Conservation (phyloP, 2,329 filamentous ascomycete species). For the Fusarium sulawesiense region DNA sequence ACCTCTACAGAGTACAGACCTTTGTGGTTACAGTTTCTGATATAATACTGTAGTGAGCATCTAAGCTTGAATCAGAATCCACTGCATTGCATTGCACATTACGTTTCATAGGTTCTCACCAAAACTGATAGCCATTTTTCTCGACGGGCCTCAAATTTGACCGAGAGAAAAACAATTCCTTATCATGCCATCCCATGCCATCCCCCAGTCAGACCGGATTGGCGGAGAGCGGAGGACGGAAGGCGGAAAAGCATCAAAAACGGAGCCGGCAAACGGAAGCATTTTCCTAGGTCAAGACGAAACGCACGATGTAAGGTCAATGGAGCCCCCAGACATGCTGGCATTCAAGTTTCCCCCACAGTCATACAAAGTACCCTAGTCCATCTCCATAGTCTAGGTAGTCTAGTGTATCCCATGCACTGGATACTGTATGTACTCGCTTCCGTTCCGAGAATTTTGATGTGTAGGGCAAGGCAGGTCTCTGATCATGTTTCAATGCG, state of each 20-base stretch:
- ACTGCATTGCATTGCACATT: neutral
- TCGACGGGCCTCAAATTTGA: constrained; percentile 18
- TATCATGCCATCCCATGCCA: constrained; percentile 25
- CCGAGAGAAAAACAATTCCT: constrained; percentile 2
- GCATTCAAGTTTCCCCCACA: constrained; percentile 26
- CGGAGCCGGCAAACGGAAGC: constrained; percentile 27
- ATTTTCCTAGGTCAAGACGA: constrained; percentile 26
- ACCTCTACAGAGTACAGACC: neutral
- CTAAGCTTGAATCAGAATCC: neutral
- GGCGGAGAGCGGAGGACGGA: neutral
- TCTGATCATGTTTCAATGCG: constrained; percentile 12
- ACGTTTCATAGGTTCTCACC: constrained; percentile 11
- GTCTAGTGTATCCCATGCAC: constrained; percentile 18
- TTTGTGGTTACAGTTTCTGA: neutral
- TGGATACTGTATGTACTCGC: constrained; percentile 15
- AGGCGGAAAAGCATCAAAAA: constrained; percentile 3
- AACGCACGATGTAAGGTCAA: constrained; percentile 36
- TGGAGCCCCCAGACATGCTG: constrained; percentile 30
- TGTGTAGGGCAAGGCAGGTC: neutral
- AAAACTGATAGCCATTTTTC: neutral
- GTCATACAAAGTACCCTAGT: constrained; percentile 10
- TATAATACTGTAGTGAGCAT: neutral
- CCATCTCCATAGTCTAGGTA: constrained; percentile 5
- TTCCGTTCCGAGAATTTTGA: constrained; percentile 23
- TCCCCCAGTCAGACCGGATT: constrained; percentile 15